These are phyloP conservation scores for Coemansia sp. DNA, from an alignment of 192 early-diverging fungal genomes.

Conservation along the genomic window DNA sequence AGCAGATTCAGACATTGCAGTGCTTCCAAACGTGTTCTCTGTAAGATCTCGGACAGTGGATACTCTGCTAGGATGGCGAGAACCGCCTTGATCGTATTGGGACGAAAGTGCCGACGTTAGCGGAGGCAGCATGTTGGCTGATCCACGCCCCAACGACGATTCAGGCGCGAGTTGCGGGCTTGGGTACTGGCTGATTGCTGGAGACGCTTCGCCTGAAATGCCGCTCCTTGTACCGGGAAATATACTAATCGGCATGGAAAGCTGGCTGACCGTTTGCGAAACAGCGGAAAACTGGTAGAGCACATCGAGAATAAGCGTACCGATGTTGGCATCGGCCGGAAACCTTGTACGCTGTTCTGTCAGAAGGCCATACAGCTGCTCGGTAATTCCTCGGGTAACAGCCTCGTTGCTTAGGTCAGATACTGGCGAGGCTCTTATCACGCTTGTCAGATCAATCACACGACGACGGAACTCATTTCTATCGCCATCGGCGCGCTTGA, in stretches of 20 bases:
- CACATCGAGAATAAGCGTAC: constrained; percentile 50
- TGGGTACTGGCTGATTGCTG: constrained; percentile 50
- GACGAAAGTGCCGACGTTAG: constrained; percentile 42
- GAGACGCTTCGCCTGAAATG: constrained; percentile 49
- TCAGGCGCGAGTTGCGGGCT: constrained; percentile 52
- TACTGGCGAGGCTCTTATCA: constrained; percentile 47
- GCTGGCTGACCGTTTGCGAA: constrained; percentile 53
- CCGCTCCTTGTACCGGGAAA: constrained; percentile 23
- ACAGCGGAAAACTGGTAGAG: constrained; percentile 55
- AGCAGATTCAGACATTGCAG: neutral
- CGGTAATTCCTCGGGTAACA: constrained; percentile 39
- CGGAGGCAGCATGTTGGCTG: constrained; percentile 20
- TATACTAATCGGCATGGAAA: constrained; percentile 24
- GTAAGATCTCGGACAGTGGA: neutral
- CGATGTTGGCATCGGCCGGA: constrained; percentile 39
- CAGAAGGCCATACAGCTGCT: constrained; percentile 51
- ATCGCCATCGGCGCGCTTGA: constrained; percentile 43
- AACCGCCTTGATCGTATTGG: constrained; percentile 16
- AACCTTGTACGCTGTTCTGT: constrained; percentile 53
- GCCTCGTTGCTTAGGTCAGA: constrained; percentile 49
- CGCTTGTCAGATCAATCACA: constrained; percentile 38
- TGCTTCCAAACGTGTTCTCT: constrained; percentile 2
- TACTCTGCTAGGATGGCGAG: constrained; percentile 17
- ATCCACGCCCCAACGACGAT: constrained; percentile 20
- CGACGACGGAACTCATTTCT: constrained; percentile 50